Evolutionary conservation across 768 basidiomycete species (phyloP).

Genomic region (Coprinopsis sp.): DNA sequence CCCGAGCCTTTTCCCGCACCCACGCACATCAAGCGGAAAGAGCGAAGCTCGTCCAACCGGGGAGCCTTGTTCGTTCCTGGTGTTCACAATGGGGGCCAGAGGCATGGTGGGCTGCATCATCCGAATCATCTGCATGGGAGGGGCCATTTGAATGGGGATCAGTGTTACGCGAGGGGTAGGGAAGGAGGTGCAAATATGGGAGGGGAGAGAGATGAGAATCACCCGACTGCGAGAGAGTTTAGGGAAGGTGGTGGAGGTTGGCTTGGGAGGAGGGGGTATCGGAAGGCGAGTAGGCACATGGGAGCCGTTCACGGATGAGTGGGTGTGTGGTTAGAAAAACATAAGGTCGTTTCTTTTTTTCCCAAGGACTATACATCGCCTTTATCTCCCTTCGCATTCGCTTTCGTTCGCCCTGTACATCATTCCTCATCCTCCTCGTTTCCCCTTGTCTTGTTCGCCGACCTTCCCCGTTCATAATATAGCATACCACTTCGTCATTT

Average conservation of each 20-base stretch:
- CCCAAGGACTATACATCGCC: no score
- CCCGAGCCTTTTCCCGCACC: constrained; percentile 80
- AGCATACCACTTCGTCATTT: no score
- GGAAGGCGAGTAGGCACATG: background rate
- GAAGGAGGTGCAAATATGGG: background rate
- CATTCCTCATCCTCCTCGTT: no score
- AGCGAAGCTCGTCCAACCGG: constrained; percentile 76
- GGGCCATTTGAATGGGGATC: background rate
- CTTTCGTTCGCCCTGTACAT: no score
- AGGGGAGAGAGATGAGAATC: background rate
- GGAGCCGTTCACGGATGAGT: no score
- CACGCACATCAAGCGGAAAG: constrained; percentile 76
- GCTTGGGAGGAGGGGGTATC: background rate
- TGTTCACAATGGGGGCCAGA: constrained; percentile 13
- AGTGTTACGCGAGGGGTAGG: background rate
- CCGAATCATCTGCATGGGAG: background rate
- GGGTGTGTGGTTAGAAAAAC: background rate
- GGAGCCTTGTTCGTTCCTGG: constrained; percentile 65
- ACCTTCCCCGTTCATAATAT: no score
- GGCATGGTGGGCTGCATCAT: no score
- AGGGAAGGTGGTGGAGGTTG: background rate
- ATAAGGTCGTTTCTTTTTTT: no score
- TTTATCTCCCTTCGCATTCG: no score
- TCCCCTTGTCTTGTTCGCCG: no score
- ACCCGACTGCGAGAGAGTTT: background rate